Percentiles rank a stretch among this genome's conserved stretches.
Evolutionary conservation across 345 rosid genomes (phyloP).

Genomic region (Eucalyptus sp.): DNA sequence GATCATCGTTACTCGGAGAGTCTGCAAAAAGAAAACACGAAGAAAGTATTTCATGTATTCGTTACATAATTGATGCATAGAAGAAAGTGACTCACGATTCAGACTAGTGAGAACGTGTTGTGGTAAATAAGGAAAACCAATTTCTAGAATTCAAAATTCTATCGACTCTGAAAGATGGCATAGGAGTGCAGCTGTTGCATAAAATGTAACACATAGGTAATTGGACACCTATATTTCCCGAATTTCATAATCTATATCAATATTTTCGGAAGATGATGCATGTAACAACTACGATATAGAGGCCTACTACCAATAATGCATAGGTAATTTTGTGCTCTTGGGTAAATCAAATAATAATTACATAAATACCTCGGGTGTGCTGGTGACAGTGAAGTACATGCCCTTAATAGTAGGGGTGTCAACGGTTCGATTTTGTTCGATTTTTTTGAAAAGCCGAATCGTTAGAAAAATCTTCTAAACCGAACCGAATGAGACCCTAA

Average conservation of each 20-base stretch:
- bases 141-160: no score
- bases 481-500: no score
- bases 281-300: background rate
- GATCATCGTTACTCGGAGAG: slow-evolving; percentile 2
- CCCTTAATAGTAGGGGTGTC: background rate
- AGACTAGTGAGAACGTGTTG: no score
- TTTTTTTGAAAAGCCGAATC: no score
- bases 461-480: no score
- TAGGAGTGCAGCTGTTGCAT: no score
- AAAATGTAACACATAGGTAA: background rate
- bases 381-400: slow-evolving; percentile 20
- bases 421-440: no score
- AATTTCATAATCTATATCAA: background rate
- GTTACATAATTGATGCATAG: no score
- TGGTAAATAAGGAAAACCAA: no score
- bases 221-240: background rate
- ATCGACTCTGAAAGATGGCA: no score
- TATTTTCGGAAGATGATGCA: background rate
- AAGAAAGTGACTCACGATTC: background rate
- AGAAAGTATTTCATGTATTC: background rate
- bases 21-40: slow-evolving; percentile 2
- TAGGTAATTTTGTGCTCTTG: no score
- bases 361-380: slow-evolving; percentile 24
- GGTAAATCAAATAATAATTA: background rate
- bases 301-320: no score